Evolutionary conservation across 495 filamentous ascomycete species (phyloP), one percentile per base, ranked within the genome.

Genomic region (Delitschia confertaspora): DNA sequence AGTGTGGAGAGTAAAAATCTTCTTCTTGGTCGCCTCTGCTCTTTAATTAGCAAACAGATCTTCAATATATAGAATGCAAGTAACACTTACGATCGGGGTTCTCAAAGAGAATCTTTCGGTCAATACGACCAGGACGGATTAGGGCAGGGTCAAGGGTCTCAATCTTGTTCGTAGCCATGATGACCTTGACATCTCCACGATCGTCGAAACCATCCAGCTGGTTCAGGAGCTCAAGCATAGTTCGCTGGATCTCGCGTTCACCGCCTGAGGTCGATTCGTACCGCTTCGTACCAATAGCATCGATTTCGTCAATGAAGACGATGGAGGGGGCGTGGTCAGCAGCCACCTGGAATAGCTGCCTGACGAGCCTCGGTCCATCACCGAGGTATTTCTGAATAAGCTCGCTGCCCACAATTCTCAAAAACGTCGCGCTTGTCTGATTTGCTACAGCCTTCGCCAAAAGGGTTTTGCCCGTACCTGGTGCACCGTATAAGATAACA

Each of bases 111-210:
- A 99, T 96, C 74, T 99, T 98, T 33, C 91, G 82, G 65, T 99
- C 91, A 59, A 99, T 99, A 76, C 91, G 86, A 53, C 91, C 91
- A 34, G 91, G 91, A 47, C 91, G 81, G 61, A 99, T 99, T 50
- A 99, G 71, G 33, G 91, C 91, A 33, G 91, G 91, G 56, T 99
- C 91, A 19, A 99, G 72, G 3, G 87, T 94, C 59, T 99, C 91
- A 50, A 99, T 99, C 75, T 99, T 99, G 76, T 99, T 99, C 36
- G 91, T 99, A 13, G 91, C 91, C 85, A 99, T 94, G 64, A 99
- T 87, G 39, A 99, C 91, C 72, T 99, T 99, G 63, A 99, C 93
- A 63, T 99, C 91, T 50, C 91, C 91, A 52, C 91, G 83, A 64
- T 99, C 91, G 65, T 99, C 91, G 66, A 99, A 99, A 45, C 91